Evolutionary conservation across 495 filamentous ascomycete species (phyloP).

Genomic region (Wilcoxina mikolae): DNA sequence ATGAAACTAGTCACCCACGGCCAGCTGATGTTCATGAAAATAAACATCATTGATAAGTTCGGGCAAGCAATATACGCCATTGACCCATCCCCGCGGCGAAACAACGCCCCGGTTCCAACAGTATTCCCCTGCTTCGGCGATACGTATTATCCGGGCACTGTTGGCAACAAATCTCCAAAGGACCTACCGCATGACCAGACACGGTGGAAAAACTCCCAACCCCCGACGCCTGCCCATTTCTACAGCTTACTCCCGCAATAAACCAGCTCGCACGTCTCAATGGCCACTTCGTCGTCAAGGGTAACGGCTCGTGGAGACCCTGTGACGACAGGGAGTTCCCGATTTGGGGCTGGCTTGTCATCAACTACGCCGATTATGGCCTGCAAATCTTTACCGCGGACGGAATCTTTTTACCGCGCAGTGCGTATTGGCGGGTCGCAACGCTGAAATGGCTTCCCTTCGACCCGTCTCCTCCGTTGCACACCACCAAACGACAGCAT

Average conservation of each 20-base stretch:
- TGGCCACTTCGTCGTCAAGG: slow-evolving; percentile 26
- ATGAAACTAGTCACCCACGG: slow-evolving; percentile 39
- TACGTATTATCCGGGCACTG: too few relatives aligned
- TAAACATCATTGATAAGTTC: slow-evolving; percentile 43
- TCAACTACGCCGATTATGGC: slow-evolving; percentile 37
- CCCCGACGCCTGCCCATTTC: slow-evolving; percentile 28
- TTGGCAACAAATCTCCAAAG: too few relatives aligned
- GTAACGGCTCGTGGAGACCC: slow-evolving; percentile 17
- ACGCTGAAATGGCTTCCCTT: slow-evolving; percentile 32
- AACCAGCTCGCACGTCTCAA: slow-evolving; percentile 39
- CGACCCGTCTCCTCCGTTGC: slow-evolving; percentile 6
- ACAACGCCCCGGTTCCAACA: background rate
- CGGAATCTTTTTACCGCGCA: slow-evolving; percentile 32
- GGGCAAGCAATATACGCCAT: slow-evolving; percentile 28
- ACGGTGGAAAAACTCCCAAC: slow-evolving; percentile 8
- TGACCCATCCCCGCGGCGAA: background rate
- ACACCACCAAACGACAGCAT: background rate
- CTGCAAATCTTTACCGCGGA: slow-evolving; percentile 39
- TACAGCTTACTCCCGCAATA: slow-evolving; percentile 36
- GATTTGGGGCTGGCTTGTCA: slow-evolving; percentile 41
- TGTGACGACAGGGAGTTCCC: slow-evolving; percentile 36
- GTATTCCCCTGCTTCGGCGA: background rate
- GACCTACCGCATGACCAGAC: slow-evolving; percentile 12
- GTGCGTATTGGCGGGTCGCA: slow-evolving; percentile 23
- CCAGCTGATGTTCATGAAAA: slow-evolving; percentile 33